Evolutionary conservation across 345 rosid genomes (phyloP).

Genomic region (Psidium guajava): DNA sequence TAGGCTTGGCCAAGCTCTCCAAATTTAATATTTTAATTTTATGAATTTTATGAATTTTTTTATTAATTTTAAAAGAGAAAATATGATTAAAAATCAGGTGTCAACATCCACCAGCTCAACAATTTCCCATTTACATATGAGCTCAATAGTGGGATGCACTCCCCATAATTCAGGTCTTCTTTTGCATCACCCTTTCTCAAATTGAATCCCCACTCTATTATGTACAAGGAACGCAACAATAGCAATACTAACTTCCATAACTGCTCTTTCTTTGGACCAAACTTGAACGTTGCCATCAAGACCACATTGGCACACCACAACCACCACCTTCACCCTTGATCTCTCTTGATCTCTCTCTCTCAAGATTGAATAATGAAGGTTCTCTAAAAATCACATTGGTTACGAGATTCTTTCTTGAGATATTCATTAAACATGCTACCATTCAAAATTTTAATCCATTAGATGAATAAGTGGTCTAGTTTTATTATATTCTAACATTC

Average conservation of each 20-base stretch:
- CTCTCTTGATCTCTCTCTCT: no score
- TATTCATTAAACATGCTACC: not conserved
- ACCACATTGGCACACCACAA: not conserved
- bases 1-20: no score
- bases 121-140: not conserved
- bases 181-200: not conserved
- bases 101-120: not conserved
- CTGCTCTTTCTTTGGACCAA: not conserved
- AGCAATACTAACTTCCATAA: not conserved
- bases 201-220: not conserved
- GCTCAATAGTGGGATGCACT: not conserved
- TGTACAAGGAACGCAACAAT: not conserved
- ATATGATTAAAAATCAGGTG: no score
- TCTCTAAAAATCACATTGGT: not conserved
- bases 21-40: no score
- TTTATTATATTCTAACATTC: not conserved
- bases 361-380: not conserved
- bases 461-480: not conserved
- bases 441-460: not conserved
- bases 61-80: no score
- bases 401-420: not conserved
- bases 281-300: not conserved
- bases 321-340: not conserved
- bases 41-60: no score
- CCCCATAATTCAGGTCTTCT: not conserved